A percentile compares a stretch with the other conserved stretches of the same genome.
phyloP scores from a whole-genome alignment of 1,284 basidiomycete genomes.

The Heterobasidion parviporum region DNA sequence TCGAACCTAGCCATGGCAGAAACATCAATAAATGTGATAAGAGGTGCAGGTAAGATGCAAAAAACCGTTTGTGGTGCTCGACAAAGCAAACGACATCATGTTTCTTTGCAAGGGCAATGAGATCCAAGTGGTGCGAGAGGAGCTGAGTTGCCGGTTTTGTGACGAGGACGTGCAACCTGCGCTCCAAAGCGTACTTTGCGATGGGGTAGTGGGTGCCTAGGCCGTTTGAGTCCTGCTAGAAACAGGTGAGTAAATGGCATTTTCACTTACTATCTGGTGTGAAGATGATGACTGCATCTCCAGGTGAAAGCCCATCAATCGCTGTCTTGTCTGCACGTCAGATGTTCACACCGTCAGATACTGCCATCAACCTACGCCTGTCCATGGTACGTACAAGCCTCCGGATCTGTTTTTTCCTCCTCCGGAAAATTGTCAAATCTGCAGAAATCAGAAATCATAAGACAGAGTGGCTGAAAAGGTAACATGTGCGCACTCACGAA shows the following conservation, averaged over 20 bases:
- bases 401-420: conserved; percentile 58
- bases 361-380: too few species aligned
- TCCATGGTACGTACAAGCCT: conserved; percentile 59
- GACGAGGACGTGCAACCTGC: conserved; percentile 79
- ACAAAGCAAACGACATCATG: conserved; percentile 86
- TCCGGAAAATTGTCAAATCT: conserved; percentile 80
- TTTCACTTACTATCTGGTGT: conserved; percentile 69
- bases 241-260: background rate
- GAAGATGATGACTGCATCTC: conserved; percentile 84
- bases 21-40: background rate
- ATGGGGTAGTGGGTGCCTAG: conserved; percentile 82
- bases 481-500: conserved; percentile 37
- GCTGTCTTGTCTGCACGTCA: conserved; percentile 66
- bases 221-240: background rate
- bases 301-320: conserved; percentile 72
- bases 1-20: conserved; percentile 31
- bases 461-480: background rate
- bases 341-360: background rate
- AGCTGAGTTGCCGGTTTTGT: conserved; percentile 91
- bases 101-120: conserved; percentile 69
- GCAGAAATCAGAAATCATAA: background rate
- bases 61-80: conserved; percentile 76
- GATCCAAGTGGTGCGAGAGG: conserved; percentile 72
- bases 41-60: background rate
- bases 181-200: conserved; percentile 78